Conservation (phyloP, 2,329 filamentous ascomycete species). For the Macrophomina pseudophaseolina region DNA sequence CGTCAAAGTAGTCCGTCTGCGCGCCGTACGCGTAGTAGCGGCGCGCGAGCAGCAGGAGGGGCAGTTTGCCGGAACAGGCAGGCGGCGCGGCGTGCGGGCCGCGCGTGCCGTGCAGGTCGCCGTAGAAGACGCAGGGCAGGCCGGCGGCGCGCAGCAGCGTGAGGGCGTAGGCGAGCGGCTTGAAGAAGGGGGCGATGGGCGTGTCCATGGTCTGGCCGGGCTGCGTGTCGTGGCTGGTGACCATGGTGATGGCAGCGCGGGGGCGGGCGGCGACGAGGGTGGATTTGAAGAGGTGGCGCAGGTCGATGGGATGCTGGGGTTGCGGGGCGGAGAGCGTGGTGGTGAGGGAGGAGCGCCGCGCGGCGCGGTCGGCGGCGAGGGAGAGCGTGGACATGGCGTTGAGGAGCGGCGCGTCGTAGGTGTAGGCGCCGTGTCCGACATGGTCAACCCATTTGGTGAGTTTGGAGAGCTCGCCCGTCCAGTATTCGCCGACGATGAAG, state of each 20-base stretch:
- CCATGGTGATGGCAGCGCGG: constrained; percentile 67
- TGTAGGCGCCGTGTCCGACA: constrained; percentile 60
- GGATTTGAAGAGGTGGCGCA: constrained; percentile 65
- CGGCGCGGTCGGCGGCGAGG: constrained; percentile 49
- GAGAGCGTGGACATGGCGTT: constrained; percentile 69
- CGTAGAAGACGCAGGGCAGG: constrained; percentile 72
- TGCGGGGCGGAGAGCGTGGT: too few species aligned
- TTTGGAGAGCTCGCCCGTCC: constrained; percentile 62
- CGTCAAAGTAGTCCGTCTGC: constrained; percentile 68
- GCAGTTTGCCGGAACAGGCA: constrained; percentile 60
- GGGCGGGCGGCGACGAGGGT: constrained; percentile 63
- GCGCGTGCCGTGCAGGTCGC: constrained; percentile 69
- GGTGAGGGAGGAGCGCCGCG: not conserved
- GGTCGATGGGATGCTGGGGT: constrained; percentile 52
- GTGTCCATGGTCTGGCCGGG: constrained; percentile 67
- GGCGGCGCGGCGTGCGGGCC: constrained; percentile 59
- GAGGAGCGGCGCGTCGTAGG: constrained; percentile 72
- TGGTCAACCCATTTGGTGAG: constrained; percentile 63
- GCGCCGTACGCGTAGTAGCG: constrained; percentile 70
- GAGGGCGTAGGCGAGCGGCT: constrained; percentile 72
- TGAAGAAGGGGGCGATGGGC: constrained; percentile 69
- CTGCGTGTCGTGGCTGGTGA: constrained; percentile 75
- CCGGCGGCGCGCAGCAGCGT: constrained; percentile 69
- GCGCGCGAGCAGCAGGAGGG: constrained; percentile 65
- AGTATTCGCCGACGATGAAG: constrained; percentile 74